Conservation (phyloP, 2,329 filamentous ascomycete species). For the Aspergillus uvarum region DNA sequence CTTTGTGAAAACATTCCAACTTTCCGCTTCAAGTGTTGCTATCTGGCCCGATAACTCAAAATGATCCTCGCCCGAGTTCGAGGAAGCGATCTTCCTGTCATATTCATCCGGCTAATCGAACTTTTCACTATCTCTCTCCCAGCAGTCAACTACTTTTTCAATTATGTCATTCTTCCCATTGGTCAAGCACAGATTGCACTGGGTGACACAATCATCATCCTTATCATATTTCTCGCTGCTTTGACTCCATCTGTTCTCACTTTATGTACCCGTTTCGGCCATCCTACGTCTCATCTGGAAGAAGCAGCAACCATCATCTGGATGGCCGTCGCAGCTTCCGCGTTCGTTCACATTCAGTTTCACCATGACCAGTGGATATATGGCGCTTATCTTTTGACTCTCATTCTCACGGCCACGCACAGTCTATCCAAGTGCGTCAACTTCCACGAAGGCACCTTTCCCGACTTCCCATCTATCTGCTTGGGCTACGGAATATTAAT, state of each 20-base stretch:
- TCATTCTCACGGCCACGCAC: not conserved
- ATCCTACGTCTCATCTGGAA: not conserved
- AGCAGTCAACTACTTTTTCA: not conserved
- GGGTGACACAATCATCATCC: not conserved
- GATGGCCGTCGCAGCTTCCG: not conserved
- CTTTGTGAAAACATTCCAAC: no score
- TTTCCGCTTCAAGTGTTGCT: no score
- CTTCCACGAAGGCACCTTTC: not conserved
- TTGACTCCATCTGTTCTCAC: not conserved
- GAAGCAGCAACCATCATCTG: not conserved
- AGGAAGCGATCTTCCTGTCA: not conserved
- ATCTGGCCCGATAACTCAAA: not conserved
- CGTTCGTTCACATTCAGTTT: not conserved
- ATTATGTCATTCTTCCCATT: not conserved
- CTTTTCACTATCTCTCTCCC: not conserved
- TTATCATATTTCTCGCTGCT: not conserved
- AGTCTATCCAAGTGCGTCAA: not conserved
- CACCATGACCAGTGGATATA: not conserved
- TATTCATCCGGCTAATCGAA: not conserved
- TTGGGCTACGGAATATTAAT: not conserved
- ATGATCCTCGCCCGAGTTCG: not conserved
- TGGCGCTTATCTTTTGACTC: not conserved
- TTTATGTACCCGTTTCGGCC: not conserved
- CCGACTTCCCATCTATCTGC: not conserved
- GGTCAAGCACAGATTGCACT: not conserved